Conservation (phyloP, 345 rosid species). For the Gossypium herbaceum region DNA sequence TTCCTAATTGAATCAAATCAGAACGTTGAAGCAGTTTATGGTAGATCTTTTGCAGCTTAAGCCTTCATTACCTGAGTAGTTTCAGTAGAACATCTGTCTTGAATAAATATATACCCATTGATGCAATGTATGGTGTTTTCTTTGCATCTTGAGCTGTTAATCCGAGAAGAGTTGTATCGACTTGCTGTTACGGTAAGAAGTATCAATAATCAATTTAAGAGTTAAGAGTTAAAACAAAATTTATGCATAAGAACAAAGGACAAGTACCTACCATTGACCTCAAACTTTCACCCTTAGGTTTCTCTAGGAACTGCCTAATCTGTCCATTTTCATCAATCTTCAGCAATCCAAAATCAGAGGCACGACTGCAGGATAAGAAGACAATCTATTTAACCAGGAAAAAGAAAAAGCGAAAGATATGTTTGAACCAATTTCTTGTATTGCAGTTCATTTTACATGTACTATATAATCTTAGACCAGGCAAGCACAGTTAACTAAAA, state of each 20-base stretch:
- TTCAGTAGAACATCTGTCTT: slow-evolving; percentile 63
- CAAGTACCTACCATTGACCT: slow-evolving; percentile 54
- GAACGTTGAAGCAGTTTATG: not conserved
- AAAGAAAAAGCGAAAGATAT: not conserved
- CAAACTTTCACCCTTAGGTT: slow-evolving; percentile 65
- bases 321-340: slow-evolving; percentile 64
- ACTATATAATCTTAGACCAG: not conserved
- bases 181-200: slow-evolving; percentile 38
- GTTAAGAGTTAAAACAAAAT: not conserved
- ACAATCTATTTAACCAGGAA: not conserved
- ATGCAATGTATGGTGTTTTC: slow-evolving; percentile 66
- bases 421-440: not conserved
- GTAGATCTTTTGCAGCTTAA: not conserved
- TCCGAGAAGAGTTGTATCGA: slow-evolving; percentile 61
- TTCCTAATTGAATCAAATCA: slow-evolving; percentile 3
- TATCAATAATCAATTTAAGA: not conserved
- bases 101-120: slow-evolving; percentile 86
- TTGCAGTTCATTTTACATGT: not conserved
- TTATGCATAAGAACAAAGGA: not conserved
- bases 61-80: slow-evolving; percentile 45
- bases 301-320: slow-evolving; percentile 62
- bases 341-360: slow-evolving; percentile 73
- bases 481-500: not conserved
- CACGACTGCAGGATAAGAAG: slow-evolving; percentile 45
- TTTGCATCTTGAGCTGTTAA: slow-evolving; percentile 52